Evolutionary conservation across 768 basidiomycete species (phyloP), one percentile per base, ranked within the genome.

Genomic region (Termitomyces sp.): DNA sequence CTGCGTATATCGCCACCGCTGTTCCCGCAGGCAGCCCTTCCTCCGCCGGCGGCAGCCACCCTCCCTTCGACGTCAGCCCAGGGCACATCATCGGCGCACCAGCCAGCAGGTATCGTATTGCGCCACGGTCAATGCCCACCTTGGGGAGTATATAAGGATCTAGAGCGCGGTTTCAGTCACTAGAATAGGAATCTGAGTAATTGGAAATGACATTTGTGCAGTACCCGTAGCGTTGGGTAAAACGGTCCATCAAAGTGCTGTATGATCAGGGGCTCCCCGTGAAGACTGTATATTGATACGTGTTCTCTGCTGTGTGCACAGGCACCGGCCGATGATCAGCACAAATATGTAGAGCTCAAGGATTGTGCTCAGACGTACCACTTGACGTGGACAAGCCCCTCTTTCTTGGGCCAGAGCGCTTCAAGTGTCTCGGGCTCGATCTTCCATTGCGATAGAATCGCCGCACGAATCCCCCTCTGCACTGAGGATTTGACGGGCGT

Each of bases 21-120:
- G 83, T 76, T n/a, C 84, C 86, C 37, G 85, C 82, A 24, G 85
- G 81, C 39, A 98, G 74, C 3, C 81, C 85, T 18, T 76, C 77
- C 41, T 86, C 85, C 15, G 84, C 73, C 9, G 91, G 84, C 0
- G 96, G 96, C 0, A 98, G 83, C 66, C 83, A 83, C 8, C 96
- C 96, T 7, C 95, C 95, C 36, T 86, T 80, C 37, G 96, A 98
- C 30, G 97, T 96, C 56, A 99, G 77, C 22, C 97, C 97, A 5
- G 97, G 97, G 66, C 90, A 95, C 93, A 96, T 96, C 91, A 96
- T 95, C 75, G 89, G 87, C 27, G 93, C 93, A 16, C 93, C 97
- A 12, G 87, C 88, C 48, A 99, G 85, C 41, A 99, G 82, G 75
- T 98, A 99, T 36, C 95, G 91, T 75, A 99, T 99, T 55, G 97